These are phyloP conservation scores for Ustanciosporium gigantosporum DNA, from an alignment of 1,284 basidiomycete genomes.

Conservation along the genomic window DNA sequence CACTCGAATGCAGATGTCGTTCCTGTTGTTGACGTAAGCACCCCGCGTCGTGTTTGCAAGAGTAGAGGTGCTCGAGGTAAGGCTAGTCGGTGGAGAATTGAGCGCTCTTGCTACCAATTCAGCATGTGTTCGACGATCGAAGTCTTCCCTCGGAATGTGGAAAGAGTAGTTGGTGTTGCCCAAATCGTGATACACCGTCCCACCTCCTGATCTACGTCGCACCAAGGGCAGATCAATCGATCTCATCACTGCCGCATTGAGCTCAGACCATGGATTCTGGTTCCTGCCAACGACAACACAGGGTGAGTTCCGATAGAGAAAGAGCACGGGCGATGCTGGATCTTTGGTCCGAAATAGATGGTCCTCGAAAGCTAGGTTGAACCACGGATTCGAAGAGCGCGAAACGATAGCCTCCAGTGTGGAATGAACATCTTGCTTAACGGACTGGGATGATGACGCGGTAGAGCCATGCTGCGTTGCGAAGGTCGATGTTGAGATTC, in stretches of 20 bases:
- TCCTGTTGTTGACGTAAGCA: conserved; percentile 77
- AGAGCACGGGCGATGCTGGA: conserved; percentile 65
- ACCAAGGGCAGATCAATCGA: conserved; percentile 74
- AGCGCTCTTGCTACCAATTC: conserved; percentile 79
- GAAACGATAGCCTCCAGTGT: conserved; percentile 78
- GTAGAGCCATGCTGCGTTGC: too few species aligned
- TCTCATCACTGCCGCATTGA: conserved; percentile 71
- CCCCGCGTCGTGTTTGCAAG: conserved; percentile 11
- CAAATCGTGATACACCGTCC: conserved; percentile 93
- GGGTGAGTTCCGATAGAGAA: conserved; percentile 85
- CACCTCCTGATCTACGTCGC: conserved; percentile 88
- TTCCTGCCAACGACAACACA: conserved; percentile 95
- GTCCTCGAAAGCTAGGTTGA: conserved; percentile 91
- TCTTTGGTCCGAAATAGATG: conserved; percentile 27
- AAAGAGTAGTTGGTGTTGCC: conserved; percentile 98
- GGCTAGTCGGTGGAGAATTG: conserved; percentile 63
- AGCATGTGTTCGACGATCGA: conserved; percentile 80
- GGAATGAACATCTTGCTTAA: too few species aligned
- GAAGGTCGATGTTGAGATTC: too few species aligned
- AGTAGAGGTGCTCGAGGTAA: conserved; percentile 4
- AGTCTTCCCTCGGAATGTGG: conserved; percentile 78
- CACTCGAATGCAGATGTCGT: conserved; percentile 68
- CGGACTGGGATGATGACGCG: not conserved
- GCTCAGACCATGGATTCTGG: conserved; percentile 98
- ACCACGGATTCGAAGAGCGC: conserved; percentile 80